Conservation (phyloP, 2,329 filamentous ascomycete species). For the Colletotrichum sp. region DNA sequence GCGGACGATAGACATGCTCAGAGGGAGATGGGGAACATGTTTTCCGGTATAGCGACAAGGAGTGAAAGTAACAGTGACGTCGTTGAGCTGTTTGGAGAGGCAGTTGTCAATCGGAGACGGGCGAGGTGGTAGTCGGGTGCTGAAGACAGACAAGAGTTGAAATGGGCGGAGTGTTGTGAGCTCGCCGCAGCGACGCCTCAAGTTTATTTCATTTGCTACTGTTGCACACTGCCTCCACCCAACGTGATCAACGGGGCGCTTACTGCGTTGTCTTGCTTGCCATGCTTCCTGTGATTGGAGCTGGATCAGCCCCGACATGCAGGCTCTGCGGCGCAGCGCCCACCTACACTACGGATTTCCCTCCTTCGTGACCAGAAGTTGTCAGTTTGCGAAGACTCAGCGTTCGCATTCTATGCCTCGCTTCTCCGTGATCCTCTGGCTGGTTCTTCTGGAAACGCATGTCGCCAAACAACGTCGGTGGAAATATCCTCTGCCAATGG, state of each 20-base stretch:
- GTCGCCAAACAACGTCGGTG: background rate
- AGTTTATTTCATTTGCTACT: background rate
- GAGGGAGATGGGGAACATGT: background rate
- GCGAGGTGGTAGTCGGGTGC: background rate
- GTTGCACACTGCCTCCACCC: background rate
- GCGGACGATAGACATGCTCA: background rate
- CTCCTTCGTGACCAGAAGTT: background rate
- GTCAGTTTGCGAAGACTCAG: background rate
- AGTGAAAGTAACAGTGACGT: background rate
- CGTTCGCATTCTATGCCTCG: background rate
- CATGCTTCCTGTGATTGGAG: background rate
- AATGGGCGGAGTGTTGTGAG: background rate
- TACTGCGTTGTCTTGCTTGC: background rate
- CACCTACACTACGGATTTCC: background rate
- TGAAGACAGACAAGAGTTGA: background rate
- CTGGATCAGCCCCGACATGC: rapidly evolving
- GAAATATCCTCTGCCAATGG: background rate
- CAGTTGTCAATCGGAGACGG: rapidly evolving
- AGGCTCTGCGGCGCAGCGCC: background rate
- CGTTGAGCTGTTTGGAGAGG: background rate
- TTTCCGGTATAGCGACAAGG: background rate
- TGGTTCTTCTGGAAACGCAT: background rate
- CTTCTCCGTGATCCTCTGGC: rapidly evolving
- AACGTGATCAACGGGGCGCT: background rate
- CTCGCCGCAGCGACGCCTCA: rapidly evolving